Evolutionary conservation across 257 asterid species (phyloP).

Genomic region (Eucommia ulmoides): DNA sequence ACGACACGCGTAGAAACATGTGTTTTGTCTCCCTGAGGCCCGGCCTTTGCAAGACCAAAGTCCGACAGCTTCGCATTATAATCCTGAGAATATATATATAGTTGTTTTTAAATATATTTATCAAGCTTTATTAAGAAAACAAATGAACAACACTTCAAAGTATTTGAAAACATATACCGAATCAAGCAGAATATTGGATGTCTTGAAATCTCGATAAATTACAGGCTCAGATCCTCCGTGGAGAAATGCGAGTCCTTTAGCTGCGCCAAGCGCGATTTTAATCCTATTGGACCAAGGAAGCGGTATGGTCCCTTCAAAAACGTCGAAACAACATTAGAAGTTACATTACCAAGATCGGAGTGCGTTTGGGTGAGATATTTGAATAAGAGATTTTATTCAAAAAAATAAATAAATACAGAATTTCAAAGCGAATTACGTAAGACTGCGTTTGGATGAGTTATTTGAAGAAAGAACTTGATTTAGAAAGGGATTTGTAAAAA

Average conservation of each 20-base stretch:
- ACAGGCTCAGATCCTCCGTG: slow-evolving; percentile 81
- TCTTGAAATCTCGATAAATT: slow-evolving; percentile 90
- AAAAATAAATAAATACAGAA: no score
- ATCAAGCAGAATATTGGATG: slow-evolving; percentile 88
- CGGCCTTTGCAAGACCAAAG: slow-evolving; percentile 94
- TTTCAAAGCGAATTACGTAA: no score
- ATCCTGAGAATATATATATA: slow-evolving; percentile 65
- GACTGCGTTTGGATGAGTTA: no score
- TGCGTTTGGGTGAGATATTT: no score
- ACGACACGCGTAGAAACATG: slow-evolving; percentile 91
- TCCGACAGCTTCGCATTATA: slow-evolving; percentile 90
- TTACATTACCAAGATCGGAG: no score
- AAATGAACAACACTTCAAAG: no score
- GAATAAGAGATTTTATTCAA: no score
- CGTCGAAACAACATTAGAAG: slow-evolving; percentile 13
- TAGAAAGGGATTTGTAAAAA: no score
- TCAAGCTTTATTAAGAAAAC: no score
- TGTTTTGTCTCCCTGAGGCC: slow-evolving; percentile 93
- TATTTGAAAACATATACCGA: slow-evolving; percentile 41
- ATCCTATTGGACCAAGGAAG: slow-evolving; percentile 90
- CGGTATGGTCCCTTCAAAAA: slow-evolving; percentile 77
- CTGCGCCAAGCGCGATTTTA: slow-evolving; percentile 89
- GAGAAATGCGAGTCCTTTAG: slow-evolving; percentile 89
- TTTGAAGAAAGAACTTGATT: no score
- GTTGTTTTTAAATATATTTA: no score